Percentiles rank a stretch among this genome's conserved stretches.
phyloP scores from a whole-genome alignment of 1,139 yeast genomes.

The Tardiomyces blankii region DNA sequence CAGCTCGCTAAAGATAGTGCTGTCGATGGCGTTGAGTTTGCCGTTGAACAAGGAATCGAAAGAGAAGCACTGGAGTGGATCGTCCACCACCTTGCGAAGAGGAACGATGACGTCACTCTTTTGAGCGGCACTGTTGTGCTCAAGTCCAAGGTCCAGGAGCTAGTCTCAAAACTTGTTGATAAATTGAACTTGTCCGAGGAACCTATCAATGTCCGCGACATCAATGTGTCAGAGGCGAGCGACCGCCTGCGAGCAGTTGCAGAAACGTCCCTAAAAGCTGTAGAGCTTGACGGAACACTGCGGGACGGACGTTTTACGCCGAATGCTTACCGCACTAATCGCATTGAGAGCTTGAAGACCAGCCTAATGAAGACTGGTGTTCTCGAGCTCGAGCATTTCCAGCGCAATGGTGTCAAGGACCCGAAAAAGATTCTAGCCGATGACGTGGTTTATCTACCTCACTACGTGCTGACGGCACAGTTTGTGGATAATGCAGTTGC shows the following conservation, averaged over 20 bases:
- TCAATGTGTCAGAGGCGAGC: neutral
- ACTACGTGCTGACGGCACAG: slow-evolving; percentile 9
- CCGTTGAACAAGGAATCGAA: neutral
- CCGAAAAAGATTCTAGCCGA: slow-evolving; percentile 1
- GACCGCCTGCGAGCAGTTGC: neutral
- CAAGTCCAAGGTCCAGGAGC: neutral
- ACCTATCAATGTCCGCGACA: neutral
- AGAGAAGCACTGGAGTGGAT: neutral
- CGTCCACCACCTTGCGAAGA: neutral
- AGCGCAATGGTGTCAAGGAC: slow-evolving; percentile 4
- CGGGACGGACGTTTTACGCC: slow-evolving; percentile 9
- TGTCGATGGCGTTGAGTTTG: neutral
- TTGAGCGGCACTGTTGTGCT: neutral
- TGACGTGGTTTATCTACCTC: neutral
- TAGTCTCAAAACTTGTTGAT: neutral
- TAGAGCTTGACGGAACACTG: slow-evolving; percentile 7
- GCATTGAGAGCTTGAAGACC: slow-evolving; percentile 1
- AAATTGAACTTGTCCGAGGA: neutral
- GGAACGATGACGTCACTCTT: neutral
- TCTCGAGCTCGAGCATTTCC: slow-evolving; percentile 1
- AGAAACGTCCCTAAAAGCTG: slow-evolving; percentile 2
- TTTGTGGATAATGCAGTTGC: slow-evolving; percentile 5
- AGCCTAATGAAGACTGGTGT: neutral
- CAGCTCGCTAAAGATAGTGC: neutral
- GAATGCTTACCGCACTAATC: slow-evolving; percentile 3